Percentiles rank a stretch among this genome's conserved stretches.
Evolutionary conservation across 495 filamentous ascomycete genomes (phyloP).

Genomic region (Poronia punctata): DNA sequence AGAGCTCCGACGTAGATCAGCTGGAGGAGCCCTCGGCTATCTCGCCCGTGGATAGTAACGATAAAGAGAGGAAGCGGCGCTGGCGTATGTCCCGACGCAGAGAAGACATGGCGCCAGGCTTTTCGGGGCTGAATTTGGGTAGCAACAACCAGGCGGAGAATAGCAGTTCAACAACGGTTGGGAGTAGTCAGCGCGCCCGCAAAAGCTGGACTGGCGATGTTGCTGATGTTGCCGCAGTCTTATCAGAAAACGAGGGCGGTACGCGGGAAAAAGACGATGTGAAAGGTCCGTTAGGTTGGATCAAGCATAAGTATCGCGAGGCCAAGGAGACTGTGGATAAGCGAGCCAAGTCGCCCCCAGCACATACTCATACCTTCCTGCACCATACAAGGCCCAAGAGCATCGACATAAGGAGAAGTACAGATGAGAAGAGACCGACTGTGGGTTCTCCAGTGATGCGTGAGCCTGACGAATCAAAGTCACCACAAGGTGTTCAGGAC

Average conservation of each 20-base stretch:
- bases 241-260: slow-evolving; percentile 32
- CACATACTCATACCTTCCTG: slow-evolving; percentile 23
- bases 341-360: slow-evolving; percentile 40
- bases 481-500: slow-evolving; percentile 12
- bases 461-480: slow-evolving; percentile 6
- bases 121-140: slow-evolving; percentile 45
- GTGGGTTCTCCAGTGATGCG: slow-evolving; percentile 1
- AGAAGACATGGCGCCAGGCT: slow-evolving; percentile 39
- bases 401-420: slow-evolving; percentile 31
- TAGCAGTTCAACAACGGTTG: slow-evolving; percentile 60
- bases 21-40: slow-evolving; percentile 45
- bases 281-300: slow-evolving; percentile 73
- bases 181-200: slow-evolving; percentile 47
- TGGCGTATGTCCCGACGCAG: slow-evolving; percentile 69
- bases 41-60: slow-evolving; percentile 30
- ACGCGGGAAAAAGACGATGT: slow-evolving; percentile 44
- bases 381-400: slow-evolving; percentile 34
- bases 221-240: slow-evolving; percentile 35
- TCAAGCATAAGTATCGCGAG: slow-evolving; percentile 77
- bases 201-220: slow-evolving; percentile 53
- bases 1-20: slow-evolving; percentile 69
- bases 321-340: slow-evolving; percentile 59
- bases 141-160: slow-evolving; percentile 58
- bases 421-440: slow-evolving; percentile 19
- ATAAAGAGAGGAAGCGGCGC: slow-evolving; percentile 59